phyloP scores from a whole-genome alignment of 2,329 filamentous ascomycete genomes.

The Penicillium sp. region DNA sequence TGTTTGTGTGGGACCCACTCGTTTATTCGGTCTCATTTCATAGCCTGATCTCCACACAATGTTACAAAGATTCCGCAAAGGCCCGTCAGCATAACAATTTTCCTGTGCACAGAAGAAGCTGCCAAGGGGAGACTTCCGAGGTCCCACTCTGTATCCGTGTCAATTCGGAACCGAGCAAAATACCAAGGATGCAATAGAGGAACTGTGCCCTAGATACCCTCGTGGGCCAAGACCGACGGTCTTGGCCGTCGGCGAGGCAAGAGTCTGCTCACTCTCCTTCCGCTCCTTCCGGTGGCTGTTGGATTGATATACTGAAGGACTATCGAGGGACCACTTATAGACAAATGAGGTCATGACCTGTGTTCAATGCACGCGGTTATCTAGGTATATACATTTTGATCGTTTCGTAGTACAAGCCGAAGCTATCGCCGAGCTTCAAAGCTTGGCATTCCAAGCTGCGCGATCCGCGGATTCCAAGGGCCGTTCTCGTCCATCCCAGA shows the following conservation, averaged over 20 bases:
- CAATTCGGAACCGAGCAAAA: background rate
- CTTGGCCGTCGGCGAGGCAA: background rate
- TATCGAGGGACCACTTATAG: background rate
- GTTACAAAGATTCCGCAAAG: background rate
- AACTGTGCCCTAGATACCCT: background rate
- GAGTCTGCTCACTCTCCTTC: background rate
- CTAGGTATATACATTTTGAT: background rate
- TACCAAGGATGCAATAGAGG: background rate
- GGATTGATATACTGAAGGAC: background rate
- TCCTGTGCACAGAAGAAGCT: background rate
- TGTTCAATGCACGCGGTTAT: background rate
- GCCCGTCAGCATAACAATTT: background rate
- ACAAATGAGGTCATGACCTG: background rate
- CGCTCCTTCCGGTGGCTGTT: background rate
- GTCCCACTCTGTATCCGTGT: background rate
- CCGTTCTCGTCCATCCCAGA: conserved; percentile 48
- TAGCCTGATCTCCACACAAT: background rate
- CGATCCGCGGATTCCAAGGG: conserved; percentile 47
- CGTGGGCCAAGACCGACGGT: background rate
- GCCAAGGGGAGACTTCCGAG: background rate
- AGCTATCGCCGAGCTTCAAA: conserved; percentile 14
- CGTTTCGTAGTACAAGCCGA: background rate
- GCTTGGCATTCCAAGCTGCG: conserved; percentile 48
- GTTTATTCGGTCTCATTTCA: background rate
- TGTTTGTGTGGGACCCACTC: background rate